phyloP scores from a whole-genome alignment of 306 rosid species.

The Quercus ilex region DNA sequence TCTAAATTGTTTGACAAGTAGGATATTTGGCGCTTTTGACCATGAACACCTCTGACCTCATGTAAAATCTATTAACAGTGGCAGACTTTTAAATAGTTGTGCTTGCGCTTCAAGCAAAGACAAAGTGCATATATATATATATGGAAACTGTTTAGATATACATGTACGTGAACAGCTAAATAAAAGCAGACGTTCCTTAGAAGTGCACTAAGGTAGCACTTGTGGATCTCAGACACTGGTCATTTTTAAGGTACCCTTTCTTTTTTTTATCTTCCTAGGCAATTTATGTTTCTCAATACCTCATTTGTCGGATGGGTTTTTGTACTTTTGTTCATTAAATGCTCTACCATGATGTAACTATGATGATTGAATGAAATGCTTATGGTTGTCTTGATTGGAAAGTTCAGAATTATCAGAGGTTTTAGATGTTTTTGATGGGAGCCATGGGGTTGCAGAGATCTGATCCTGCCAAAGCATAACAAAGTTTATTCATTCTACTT shows the following conservation, averaged over 20 bases:
- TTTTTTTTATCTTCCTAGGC: background rate
- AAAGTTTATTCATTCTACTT: background rate
- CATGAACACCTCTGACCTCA: too few species aligned
- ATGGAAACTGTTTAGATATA: too few species aligned
- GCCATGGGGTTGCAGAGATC: background rate
- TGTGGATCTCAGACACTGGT: background rate
- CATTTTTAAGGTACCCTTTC: background rate
- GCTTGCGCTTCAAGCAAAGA: slow-evolving; percentile 37
- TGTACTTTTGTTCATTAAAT: background rate
- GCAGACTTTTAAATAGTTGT: background rate
- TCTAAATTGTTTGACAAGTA: too few species aligned
- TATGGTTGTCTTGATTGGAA: background rate
- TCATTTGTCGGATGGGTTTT: background rate
- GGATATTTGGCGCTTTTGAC: too few species aligned
- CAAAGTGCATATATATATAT: background rate
- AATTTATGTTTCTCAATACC: background rate
- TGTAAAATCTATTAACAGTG: too few species aligned
- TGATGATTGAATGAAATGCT: background rate
- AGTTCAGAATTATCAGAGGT: background rate
- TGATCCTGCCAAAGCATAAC: background rate
- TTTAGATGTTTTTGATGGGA: background rate
- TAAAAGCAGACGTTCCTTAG: background rate
- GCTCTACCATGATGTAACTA: background rate
- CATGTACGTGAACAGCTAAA: background rate
- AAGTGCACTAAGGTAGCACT: background rate